Conservation (phyloP, 179 eudicot genomes). For the Carnegiea gigantea region DNA sequence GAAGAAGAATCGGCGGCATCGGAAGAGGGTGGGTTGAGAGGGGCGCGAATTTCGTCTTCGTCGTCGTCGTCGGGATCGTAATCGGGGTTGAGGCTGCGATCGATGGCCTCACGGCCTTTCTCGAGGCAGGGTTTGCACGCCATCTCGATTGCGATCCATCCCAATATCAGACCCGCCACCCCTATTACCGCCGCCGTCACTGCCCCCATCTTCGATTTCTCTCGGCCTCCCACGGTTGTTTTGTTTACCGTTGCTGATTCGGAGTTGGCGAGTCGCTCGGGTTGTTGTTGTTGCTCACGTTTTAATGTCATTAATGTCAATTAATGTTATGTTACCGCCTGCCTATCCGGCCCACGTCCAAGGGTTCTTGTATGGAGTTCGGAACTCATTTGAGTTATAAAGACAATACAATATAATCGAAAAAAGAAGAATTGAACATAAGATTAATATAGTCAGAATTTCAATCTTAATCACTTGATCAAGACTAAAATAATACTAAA, state of each 20-base stretch:
- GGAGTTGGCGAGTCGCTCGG: neutral
- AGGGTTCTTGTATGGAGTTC: too few species aligned
- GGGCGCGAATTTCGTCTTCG: constrained; percentile 40
- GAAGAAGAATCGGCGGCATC: constrained; percentile 8
- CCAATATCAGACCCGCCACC: constrained; percentile 59
- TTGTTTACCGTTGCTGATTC: neutral
- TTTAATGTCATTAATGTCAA: neutral
- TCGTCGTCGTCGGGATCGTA: constrained; percentile 80
- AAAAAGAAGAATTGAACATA: too few species aligned
- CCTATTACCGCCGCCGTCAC: constrained; percentile 60
- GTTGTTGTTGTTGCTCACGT: neutral
- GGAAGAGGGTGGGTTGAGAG: constrained; percentile 47
- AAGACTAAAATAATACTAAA: too few species aligned
- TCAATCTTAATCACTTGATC: too few species aligned
- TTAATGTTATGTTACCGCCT: too few species aligned
- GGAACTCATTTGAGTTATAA: too few species aligned
- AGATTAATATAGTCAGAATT: too few species aligned
- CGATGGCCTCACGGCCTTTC: constrained; percentile 82
- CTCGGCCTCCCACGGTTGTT: neutral
- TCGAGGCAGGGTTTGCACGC: constrained; percentile 93
- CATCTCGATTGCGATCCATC: constrained; percentile 77
- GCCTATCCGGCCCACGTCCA: too few species aligned
- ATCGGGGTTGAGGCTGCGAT: constrained; percentile 79
- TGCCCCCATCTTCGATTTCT: constrained; percentile 32
- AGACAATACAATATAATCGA: too few species aligned